Conservation (phyloP, 768 basidiomycete species). For the Melanogaster broomeanus region DNA sequence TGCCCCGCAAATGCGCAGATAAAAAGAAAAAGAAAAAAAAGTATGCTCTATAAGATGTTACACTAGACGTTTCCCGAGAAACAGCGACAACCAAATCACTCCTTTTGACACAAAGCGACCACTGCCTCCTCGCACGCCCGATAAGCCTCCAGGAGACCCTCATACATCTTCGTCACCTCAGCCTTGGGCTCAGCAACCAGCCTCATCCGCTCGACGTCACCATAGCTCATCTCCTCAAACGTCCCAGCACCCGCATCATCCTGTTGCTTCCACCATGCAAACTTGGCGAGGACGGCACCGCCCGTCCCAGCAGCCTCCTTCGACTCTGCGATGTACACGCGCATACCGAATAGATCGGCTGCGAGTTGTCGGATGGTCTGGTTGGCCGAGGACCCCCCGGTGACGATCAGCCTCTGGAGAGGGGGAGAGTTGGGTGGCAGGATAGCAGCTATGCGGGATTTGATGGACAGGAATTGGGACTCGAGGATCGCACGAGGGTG, state of each 20-base stretch:
- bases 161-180: constrained; percentile 51
- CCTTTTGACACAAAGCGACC: constrained; percentile 25
- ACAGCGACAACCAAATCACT: neutral
- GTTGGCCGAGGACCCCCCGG: constrained; percentile 80
- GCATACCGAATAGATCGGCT: constrained; percentile 78
- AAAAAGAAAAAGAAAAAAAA: neutral
- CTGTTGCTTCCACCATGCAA: constrained; percentile 62
- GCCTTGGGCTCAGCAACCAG: constrained; percentile 61
- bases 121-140: constrained; percentile 57
- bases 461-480: constrained; percentile 83
- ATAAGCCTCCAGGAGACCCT: constrained; percentile 53
- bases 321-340: constrained; percentile 66
- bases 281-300: constrained; percentile 71
- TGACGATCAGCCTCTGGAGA: constrained; percentile 69
- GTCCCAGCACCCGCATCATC: constrained; percentile 44
- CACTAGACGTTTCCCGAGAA: neutral
- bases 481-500: constrained; percentile 81
- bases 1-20: too few species aligned
- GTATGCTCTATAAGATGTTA: neutral
- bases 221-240: constrained; percentile 64
- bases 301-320: constrained; percentile 75
- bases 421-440: constrained; percentile 52
- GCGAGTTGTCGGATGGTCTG: constrained; percentile 70
- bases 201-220: constrained; percentile 51
- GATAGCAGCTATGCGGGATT: constrained; percentile 68